Conservation (phyloP, 495 filamentous ascomycete genomes). For the Hypoxylon cercidicola region DNA sequence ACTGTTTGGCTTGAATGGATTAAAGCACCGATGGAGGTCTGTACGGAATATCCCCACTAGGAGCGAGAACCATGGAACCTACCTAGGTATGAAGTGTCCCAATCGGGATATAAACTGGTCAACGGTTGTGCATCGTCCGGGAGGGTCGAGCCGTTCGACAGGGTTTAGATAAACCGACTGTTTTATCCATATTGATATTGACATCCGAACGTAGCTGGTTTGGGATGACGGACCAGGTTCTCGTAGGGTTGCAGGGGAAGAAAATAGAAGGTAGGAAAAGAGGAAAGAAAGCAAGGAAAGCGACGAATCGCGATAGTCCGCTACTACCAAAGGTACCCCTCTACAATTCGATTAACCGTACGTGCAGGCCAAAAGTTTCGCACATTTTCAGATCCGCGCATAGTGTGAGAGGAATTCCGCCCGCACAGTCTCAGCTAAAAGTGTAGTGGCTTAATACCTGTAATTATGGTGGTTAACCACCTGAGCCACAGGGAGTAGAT, state of each 20-base stretch:
- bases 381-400: no score
- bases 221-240: slow-evolving; percentile 44
- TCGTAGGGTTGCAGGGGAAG: slow-evolving; percentile 19
- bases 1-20: background rate
- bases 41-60: slow-evolving; percentile 36
- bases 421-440: no score
- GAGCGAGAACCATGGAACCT: background rate
- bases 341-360: slow-evolving; percentile 7
- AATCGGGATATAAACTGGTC: slow-evolving; percentile 32
- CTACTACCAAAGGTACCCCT: background rate
- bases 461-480: no score
- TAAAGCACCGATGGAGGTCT: background rate
- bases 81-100: slow-evolving; percentile 17
- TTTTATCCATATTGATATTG: slow-evolving; percentile 41
- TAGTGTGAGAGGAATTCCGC: no score
- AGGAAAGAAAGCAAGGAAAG: slow-evolving; percentile 30
- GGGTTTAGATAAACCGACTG: slow-evolving; percentile 17
- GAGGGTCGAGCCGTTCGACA: background rate
- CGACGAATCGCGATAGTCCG: slow-evolving; percentile 16
- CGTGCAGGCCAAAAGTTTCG: no score
- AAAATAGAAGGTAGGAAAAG: slow-evolving; percentile 20
- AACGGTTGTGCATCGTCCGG: slow-evolving; percentile 35
- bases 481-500: no score
- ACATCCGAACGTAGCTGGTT: slow-evolving; percentile 42
- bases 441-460: no score